Evolutionary conservation across 306 rosid genomes (phyloP).

Genomic region (Vigna radiata): DNA sequence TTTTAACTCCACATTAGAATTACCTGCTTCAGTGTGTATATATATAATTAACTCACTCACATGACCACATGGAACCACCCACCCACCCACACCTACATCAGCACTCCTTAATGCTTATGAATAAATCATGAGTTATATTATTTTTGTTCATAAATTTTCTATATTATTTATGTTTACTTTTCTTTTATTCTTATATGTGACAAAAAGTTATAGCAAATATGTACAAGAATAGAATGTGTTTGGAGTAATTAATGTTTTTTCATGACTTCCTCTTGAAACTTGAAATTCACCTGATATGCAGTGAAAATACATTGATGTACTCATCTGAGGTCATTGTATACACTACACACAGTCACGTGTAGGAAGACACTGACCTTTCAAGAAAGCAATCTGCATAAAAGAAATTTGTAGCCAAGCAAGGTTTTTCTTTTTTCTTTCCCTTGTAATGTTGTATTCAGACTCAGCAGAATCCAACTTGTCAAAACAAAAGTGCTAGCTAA

Average conservation of each 20-base stretch:
- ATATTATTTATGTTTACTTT: too few relatives aligned
- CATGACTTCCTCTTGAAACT: neutral
- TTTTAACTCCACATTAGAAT: neutral
- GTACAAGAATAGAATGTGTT: neutral
- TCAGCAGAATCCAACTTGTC: neutral
- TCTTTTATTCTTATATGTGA: neutral
- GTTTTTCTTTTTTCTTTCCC: neutral
- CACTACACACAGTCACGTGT: constrained; percentile 31
- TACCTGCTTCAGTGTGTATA: neutral
- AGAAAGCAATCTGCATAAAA: neutral
- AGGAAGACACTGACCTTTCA: constrained; percentile 7
- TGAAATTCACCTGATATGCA: constrained; percentile 14
- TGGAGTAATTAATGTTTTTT: neutral
- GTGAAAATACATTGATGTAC: constrained; percentile 33
- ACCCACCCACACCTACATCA: neutral
- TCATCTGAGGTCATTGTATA: constrained; percentile 6
- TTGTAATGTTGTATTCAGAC: neutral
- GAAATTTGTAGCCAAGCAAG: neutral
- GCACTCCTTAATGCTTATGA: neutral
- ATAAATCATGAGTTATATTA: neutral
- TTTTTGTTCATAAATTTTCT: neutral
- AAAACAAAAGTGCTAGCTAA: constrained; percentile 21
- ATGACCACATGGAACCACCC: neutral
- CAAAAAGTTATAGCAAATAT: neutral
- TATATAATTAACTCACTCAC: neutral